Percentiles rank a stretch among this genome's conserved stretches.
Evolutionary conservation across 805 yeast species (phyloP).

Genomic region (Alloascoidea africana): DNA sequence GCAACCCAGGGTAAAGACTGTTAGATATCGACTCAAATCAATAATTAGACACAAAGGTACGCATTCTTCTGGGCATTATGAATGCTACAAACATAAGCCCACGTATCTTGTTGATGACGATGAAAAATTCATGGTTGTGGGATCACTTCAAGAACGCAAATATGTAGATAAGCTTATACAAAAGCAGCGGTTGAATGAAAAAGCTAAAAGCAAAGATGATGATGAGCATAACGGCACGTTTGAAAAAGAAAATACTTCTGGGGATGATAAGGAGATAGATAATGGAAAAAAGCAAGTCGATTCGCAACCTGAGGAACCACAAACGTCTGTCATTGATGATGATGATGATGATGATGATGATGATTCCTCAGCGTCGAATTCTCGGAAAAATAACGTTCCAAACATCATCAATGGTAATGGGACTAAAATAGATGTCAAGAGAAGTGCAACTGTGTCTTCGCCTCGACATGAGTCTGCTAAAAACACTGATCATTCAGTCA

Average conservation of each 20-base stretch:
- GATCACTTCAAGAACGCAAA: constrained; percentile 1
- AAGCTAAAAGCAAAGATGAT: background rate
- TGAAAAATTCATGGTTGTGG: background rate
- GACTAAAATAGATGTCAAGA: too few species aligned
- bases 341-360: too few species aligned
- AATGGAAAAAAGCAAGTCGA: background rate
- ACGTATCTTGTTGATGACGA: constrained; percentile 20
- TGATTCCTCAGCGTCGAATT: too few species aligned
- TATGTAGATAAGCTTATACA: background rate
- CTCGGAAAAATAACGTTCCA: constrained; percentile 1
- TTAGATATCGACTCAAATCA: constrained; percentile 48
- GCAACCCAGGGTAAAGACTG: constrained; percentile 11
- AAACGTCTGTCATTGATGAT: background rate
- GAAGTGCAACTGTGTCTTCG: too few species aligned
- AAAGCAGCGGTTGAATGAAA: constrained; percentile 1
- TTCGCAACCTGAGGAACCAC: background rate
- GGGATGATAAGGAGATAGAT: too few species aligned
- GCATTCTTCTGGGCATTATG: constrained; percentile 82
- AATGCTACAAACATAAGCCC: constrained; percentile 73
- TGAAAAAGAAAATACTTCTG: background rate
- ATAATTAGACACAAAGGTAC: constrained; percentile 79
- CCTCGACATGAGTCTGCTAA: too few species aligned
- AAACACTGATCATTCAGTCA: too few species aligned
- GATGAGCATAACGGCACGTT: background rate
- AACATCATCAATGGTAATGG: constrained; percentile 1